These are phyloP conservation scores for Themeda triandra DNA, from an alignment of 176 grass and related monocot genomes.

Conservation along the genomic window DNA sequence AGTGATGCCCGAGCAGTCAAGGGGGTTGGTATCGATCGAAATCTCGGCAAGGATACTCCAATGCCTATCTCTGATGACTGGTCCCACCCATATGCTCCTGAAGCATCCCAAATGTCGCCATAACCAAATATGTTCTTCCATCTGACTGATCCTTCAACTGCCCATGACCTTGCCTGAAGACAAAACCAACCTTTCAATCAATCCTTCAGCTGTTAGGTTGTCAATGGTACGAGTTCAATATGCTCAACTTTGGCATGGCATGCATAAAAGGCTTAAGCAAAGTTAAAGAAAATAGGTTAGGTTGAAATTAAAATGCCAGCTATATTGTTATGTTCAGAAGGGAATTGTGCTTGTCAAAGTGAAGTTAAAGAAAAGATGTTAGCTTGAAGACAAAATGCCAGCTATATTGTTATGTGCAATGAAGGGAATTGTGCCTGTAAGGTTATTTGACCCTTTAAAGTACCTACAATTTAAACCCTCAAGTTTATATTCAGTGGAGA, in stretches of 20 bases:
- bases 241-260: not conserved
- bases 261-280: not conserved
- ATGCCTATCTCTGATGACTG: constrained; percentile 45
- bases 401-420: not conserved
- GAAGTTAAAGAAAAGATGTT: not conserved
- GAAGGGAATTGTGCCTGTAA: not conserved
- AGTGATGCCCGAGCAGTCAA: constrained; percentile 49
- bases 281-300: not conserved
- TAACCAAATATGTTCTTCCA: constrained; percentile 66
- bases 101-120: constrained; percentile 76
- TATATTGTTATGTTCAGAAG: not conserved
- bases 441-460: not conserved
- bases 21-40: constrained; percentile 54
- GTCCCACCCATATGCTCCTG: constrained; percentile 56
- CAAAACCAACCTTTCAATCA: constrained; percentile 2
- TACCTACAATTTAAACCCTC: not conserved
- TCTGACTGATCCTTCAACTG: constrained; percentile 58
- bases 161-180: constrained; percentile 50
- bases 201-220: constrained; percentile 13
- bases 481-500: not conserved
- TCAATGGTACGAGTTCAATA: not conserved
- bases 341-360: not conserved
- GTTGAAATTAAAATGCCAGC: not conserved
- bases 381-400: constrained; percentile 4
- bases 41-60: constrained; percentile 58